phyloP scores from a whole-genome alignment of 2,329 filamentous ascomycete genomes.

The Gnomoniopsis sp. region DNA sequence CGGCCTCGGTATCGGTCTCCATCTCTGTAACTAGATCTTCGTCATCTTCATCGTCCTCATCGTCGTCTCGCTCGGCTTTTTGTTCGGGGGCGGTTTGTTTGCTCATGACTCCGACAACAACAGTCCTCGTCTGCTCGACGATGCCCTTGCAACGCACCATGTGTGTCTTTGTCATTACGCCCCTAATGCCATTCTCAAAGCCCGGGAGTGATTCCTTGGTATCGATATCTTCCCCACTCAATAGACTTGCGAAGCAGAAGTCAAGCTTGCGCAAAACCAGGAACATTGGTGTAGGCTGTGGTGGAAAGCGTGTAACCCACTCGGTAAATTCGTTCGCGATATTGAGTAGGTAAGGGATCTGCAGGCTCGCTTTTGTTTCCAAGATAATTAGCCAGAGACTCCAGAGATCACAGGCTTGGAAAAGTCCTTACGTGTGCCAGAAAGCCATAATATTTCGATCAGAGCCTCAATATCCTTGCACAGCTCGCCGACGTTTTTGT shows the following conservation, averaged over 20 bases:
- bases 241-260: constrained; percentile 73
- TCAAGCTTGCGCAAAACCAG: constrained; percentile 74
- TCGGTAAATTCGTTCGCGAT: constrained; percentile 70
- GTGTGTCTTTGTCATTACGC: constrained; percentile 73
- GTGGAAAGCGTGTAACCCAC: constrained; percentile 70
- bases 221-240: constrained; percentile 64
- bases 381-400: background rate
- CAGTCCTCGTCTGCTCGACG: constrained; percentile 70
- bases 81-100: constrained; percentile 43
- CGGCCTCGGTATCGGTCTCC: constrained; percentile 31
- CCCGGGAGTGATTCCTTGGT: constrained; percentile 66
- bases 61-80: constrained; percentile 41
- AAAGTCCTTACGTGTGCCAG: constrained; percentile 69
- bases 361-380: constrained; percentile 59
- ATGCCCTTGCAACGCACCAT: constrained; percentile 84
- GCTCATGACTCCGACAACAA: constrained; percentile 67
- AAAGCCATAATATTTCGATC: constrained; percentile 81
- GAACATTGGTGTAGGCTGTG: constrained; percentile 67
- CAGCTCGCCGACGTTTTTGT: constrained; percentile 63
- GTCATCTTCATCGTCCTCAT: constrained; percentile 22
- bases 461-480: constrained; percentile 71
- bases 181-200: constrained; percentile 57
- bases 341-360: constrained; percentile 79
- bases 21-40: constrained; percentile 19
- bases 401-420: background rate